These are phyloP conservation scores for Paecilomyces niveus DNA, from an alignment of 2,329 filamentous ascomycete genomes.

Conservation along the genomic window DNA sequence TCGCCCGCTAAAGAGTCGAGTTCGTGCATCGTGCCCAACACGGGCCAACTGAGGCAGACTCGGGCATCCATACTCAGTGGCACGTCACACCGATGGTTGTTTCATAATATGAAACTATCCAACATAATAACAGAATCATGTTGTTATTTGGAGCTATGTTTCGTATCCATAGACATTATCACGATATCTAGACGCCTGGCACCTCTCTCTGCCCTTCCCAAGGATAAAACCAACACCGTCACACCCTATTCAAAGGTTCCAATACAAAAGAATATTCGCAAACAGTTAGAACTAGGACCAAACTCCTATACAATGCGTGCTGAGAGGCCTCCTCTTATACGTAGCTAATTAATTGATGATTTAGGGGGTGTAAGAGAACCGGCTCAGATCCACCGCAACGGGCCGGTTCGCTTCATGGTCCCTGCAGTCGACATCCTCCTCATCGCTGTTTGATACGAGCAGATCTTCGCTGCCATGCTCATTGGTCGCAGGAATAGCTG, in stretches of 20 bases:
- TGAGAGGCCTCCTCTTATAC: neutral
- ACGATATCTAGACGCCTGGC: neutral
- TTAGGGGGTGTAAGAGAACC: slow-evolving; percentile 27
- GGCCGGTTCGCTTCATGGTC: slow-evolving; percentile 7
- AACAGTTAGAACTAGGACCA: neutral
- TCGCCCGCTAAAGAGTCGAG: neutral
- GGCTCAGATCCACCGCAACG: slow-evolving; percentile 25
- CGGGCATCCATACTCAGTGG: neutral
- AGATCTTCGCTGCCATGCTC: slow-evolving; percentile 45
- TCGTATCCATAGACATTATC: neutral
- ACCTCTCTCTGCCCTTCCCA: neutral
- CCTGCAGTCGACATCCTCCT: slow-evolving; percentile 24
- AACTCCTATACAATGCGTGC: slow-evolving; percentile 8
- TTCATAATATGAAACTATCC: too few species aligned
- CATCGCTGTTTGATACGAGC: slow-evolving; percentile 46
- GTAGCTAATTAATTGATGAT: slow-evolving; percentile 6
- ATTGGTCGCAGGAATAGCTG: neutral
- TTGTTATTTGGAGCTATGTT: neutral
- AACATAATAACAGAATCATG: neutral
- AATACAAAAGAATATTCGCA: neutral
- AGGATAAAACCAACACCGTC: neutral
- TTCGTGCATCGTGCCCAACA: neutral
- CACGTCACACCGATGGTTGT: neutral
- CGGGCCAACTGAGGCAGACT: neutral
- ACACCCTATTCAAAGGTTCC: neutral